Evolutionary conservation across 202 grass and related monocot genomes (phyloP), one percentile per base, ranked within the genome.

Genomic region (Zoysia matrella): DNA sequence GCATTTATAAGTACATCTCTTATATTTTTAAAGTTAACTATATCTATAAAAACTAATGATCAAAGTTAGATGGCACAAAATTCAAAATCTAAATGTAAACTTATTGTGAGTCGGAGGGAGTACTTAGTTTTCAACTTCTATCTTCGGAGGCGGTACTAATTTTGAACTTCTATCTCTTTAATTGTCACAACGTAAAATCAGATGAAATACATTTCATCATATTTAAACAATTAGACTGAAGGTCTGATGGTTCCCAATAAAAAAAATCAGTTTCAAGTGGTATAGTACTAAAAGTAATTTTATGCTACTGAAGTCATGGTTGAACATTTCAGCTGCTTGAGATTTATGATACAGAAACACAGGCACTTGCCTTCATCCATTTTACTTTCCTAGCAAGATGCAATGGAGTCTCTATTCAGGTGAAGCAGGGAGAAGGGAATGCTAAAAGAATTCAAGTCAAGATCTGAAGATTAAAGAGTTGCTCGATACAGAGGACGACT

Each of bases 381-480:
- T 47, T 9, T 52, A 6, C 2, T 66, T 62, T 61, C 15, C 36
- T 52, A 45, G 52, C 15, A 63, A 71, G n/a, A 54, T 63, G 71
- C 63, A 53, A n/a, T 74, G 15, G 18, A 67, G 45, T 30, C 14
- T 8, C 15, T 10, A 49, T 73, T 67, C 50, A 66, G 52, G 40
- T 60, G 60, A 51, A 73, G 13, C 60, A 57, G 11, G 50, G 49
- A 43, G 50, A 57, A 57, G 51, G 49, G 61, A 67, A 5, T 40
- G 15, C 30, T 47, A 49, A 43, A 60, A 80, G 3, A 71, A 54
- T 63, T 75, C 39, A 64, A 41, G 39, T 47, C 78, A 52, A 73
- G 61, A 80, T 65, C 76, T 69, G 62, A 75, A 86, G 22, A 18
- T 53, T 36, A 36, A 36, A 36, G 30, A 36, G 1, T 67, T n/a